A percentile compares a stretch with the other conserved stretches of the same genome.
Conservation (phyloP, 495 filamentous ascomycete species). For the Barbatosphaeria neglecta region DNA sequence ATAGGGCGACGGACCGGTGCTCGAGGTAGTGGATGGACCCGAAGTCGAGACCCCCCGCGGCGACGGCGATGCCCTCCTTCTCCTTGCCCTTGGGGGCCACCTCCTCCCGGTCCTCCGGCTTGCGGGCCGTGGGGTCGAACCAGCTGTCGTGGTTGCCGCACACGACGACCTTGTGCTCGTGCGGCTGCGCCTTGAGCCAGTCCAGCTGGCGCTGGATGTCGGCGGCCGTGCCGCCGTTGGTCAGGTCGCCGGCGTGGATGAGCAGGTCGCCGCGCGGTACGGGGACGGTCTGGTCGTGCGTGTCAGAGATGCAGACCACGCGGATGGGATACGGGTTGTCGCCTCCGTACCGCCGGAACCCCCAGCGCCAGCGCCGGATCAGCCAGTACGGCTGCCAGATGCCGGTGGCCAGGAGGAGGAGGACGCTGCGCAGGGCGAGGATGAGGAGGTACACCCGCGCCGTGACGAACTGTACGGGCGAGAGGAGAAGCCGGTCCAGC, state of each 20-base stretch:
- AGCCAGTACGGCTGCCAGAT: no score
- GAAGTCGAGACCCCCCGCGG: conserved; percentile 25
- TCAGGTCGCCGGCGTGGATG: conserved; percentile 82
- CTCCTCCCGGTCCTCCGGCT: conserved; percentile 20
- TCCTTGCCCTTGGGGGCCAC: conserved; percentile 6
- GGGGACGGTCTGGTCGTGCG: conserved; percentile 50
- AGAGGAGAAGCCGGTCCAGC: conserved; percentile 36
- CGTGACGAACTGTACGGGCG: conserved; percentile 38
- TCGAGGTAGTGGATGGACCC: conserved; percentile 39
- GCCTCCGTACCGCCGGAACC: not conserved
- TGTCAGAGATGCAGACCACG: conserved; percentile 85
- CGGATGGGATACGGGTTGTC: conserved; percentile 43
- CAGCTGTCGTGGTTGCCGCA: conserved; percentile 84
- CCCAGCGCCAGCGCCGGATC: not conserved
- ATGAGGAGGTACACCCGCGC: conserved; percentile 47
- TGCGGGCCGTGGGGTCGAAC: conserved; percentile 48
- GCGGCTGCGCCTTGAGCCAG: conserved; percentile 64
- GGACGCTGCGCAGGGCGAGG: conserved; percentile 48
- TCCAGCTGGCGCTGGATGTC: conserved; percentile 68
- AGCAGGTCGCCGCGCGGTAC: conserved; percentile 74
- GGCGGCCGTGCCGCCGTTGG: conserved; percentile 54
- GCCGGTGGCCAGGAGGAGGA: not conserved
- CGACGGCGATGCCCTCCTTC: no score
- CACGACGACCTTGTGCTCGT: conserved; percentile 70
- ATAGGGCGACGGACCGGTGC: conserved; percentile 30